Percentiles rank a stretch among this genome's conserved stretches.
phyloP scores from a whole-genome alignment of 176 grass and related monocot species.

The Musa beccarii region DNA sequence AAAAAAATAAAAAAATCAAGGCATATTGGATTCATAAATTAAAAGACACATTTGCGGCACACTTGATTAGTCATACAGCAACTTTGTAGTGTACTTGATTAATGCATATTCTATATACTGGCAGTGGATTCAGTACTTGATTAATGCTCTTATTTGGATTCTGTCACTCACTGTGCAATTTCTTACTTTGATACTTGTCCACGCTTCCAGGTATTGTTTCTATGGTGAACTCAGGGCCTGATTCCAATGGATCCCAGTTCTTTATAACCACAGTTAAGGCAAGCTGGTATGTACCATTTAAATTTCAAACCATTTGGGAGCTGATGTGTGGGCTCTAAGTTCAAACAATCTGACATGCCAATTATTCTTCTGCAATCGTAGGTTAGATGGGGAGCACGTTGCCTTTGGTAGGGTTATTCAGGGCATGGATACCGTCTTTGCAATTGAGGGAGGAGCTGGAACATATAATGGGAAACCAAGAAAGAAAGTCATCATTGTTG shows the following conservation, averaged over 20 bases:
- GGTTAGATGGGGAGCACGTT: constrained; percentile 96
- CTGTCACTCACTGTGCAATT: not conserved
- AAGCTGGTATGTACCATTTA: constrained; percentile 38
- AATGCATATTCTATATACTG: not conserved
- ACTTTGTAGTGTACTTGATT: too few species aligned
- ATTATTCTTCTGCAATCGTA: constrained; percentile 10
- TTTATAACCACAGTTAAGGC: constrained; percentile 97
- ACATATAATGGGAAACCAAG: constrained; percentile 88
- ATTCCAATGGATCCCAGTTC: constrained; percentile 94
- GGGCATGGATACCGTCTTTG: constrained; percentile 84
- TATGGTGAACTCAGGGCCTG: constrained; percentile 62
- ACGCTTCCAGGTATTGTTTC: constrained; percentile 60
- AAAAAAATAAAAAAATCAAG: too few species aligned
- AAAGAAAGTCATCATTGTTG: constrained; percentile 63
- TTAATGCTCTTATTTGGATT: not conserved
- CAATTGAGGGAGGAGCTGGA: constrained; percentile 84
- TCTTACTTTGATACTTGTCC: constrained; percentile 5
- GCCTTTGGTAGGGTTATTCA: constrained; percentile 83
- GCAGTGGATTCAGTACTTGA: not conserved
- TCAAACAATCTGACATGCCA: constrained; percentile 1
- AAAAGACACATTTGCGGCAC: too few species aligned
- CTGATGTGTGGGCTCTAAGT: not conserved
- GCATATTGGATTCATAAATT: too few species aligned
- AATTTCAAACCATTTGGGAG: too few species aligned
- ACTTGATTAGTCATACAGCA: too few species aligned